A percentile compares a stretch with the other conserved stretches of the same genome.
Conservation (phyloP, 768 basidiomycete genomes). For the Auricularia heimuer region DNA sequence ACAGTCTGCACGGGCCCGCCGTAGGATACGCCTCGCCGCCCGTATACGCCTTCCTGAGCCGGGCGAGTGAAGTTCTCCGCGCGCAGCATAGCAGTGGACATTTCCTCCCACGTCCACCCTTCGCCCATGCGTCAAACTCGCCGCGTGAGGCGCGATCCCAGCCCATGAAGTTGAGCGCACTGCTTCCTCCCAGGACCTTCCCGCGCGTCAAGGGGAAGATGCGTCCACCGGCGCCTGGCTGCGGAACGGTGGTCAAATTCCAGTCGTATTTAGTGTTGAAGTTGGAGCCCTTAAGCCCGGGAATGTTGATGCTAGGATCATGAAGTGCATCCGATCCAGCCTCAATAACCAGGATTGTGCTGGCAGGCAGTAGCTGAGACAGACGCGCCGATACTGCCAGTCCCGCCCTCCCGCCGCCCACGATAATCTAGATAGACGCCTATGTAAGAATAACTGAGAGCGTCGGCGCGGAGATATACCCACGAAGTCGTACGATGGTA, state of each 20-base stretch:
- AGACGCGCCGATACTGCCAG: no score
- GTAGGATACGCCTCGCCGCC: no score
- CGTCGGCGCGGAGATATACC: no score
- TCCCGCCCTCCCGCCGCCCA: neutral
- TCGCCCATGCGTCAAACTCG: conserved; percentile 6
- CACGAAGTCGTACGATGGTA: no score
- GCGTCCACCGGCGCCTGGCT: conserved; percentile 1
- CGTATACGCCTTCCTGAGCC: no score
- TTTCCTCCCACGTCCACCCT: neutral
- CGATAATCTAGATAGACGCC: neutral
- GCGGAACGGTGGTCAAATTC: conserved; percentile 7
- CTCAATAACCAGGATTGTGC: no score
- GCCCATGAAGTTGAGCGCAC: conserved; percentile 5
- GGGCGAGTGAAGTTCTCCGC: no score
- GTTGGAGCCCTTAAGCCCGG: neutral
- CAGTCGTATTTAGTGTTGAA: conserved; percentile 1
- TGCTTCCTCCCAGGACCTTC: conserved; percentile 6
- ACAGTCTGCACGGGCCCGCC: no score
- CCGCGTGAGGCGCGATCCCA: conserved; percentile 7
- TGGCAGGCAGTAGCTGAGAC: no score
- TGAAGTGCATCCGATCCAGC: neutral
- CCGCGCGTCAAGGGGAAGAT: conserved; percentile 4
- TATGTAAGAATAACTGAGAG: no score
- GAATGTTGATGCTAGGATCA: neutral
- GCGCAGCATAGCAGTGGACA: no score